Conservation (phyloP, 2,329 filamentous ascomycete species). For the Colletotrichum sp. region DNA sequence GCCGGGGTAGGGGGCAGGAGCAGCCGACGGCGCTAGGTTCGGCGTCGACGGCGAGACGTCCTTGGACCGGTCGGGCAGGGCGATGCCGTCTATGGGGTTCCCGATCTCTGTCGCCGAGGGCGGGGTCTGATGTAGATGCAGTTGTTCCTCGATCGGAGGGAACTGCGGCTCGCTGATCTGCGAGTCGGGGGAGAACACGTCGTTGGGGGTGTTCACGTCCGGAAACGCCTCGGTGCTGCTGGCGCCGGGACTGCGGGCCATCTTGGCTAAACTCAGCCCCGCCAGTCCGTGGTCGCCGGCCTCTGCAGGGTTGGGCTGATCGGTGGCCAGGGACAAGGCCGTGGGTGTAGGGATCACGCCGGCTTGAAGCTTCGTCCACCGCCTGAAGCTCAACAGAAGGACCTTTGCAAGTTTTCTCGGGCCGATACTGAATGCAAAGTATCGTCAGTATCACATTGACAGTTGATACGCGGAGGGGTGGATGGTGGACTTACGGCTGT, state of each 20-base stretch:
- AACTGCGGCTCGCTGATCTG: neutral
- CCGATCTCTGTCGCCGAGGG: rapidly evolving
- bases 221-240: neutral
- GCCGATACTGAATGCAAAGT: slow-evolving; percentile 28
- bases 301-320: neutral
- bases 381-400: slow-evolving; percentile 28
- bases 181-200: neutral
- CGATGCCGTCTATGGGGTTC: rapidly evolving
- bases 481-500: slow-evolving; percentile 40
- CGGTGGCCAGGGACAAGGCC: neutral
- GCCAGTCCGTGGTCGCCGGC: rapidly evolving
- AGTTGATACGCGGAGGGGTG: rapidly evolving
- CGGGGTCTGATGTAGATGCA: neutral
- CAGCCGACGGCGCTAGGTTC: rapidly evolving
- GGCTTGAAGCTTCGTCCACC: slow-evolving; percentile 26
- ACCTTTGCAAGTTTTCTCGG: slow-evolving; percentile 40
- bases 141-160: neutral
- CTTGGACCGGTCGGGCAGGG: neutral
- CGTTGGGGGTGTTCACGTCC: rapidly evolving
- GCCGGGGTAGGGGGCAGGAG: too few relatives aligned
- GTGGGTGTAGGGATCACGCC: neutral
- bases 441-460: rapidly evolving
- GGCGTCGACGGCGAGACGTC: neutral
- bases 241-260: neutral
- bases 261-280: rapidly evolving